These are phyloP conservation scores for Moniliella sp. DNA, from an alignment of 1,284 basidiomycete genomes.

Conservation along the genomic window DNA sequence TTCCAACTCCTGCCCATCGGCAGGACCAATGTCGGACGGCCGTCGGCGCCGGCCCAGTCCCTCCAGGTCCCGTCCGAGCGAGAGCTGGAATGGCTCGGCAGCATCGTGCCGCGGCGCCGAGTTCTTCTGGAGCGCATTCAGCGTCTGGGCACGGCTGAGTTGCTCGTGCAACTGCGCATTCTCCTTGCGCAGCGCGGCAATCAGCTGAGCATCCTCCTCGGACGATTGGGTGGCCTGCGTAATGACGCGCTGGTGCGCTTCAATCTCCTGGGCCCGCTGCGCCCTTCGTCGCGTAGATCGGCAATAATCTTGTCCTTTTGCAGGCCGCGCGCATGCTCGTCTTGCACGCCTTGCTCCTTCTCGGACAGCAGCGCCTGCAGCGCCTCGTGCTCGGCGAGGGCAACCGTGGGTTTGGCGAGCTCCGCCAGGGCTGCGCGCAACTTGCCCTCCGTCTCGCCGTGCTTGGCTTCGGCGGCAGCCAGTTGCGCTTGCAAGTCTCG, in stretches of 20 bases:
- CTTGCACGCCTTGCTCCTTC: slow-evolving; percentile 54
- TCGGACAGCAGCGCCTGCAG: slow-evolving; percentile 52
- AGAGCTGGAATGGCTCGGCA: slow-evolving; percentile 22
- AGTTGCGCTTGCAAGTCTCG: slow-evolving; percentile 63
- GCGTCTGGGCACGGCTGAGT: slow-evolving; percentile 70
- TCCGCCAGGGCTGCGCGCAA: slow-evolving; percentile 54
- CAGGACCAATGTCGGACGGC: too few species aligned
- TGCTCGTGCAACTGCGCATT: slow-evolving; percentile 77
- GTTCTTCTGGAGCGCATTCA: slow-evolving; percentile 28
- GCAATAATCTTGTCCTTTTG: slow-evolving; percentile 60
- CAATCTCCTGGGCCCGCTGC: slow-evolving; percentile 53
- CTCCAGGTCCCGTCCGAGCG: slow-evolving; percentile 22
- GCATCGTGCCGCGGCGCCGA: slow-evolving; percentile 25
- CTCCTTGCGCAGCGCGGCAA: slow-evolving; percentile 71
- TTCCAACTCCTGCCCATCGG: slow-evolving; percentile 40
- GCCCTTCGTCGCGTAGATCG: slow-evolving; percentile 40
- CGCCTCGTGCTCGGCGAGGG: slow-evolving; percentile 53
- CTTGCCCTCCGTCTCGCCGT: slow-evolving; percentile 65
- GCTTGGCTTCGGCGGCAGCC: slow-evolving; percentile 57
- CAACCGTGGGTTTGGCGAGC: slow-evolving; percentile 51
- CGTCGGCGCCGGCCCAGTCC: slow-evolving; percentile 53
- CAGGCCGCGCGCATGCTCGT: slow-evolving; percentile 56
- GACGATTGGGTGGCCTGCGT: slow-evolving; percentile 19
- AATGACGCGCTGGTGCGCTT: slow-evolving; percentile 42
- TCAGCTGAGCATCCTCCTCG: slow-evolving; percentile 64